Evolutionary conservation across 192 early-diverging fungal genomes (phyloP), one percentile per base, ranked within the genome.

Genomic region (Backusella liffmaniae): DNA sequence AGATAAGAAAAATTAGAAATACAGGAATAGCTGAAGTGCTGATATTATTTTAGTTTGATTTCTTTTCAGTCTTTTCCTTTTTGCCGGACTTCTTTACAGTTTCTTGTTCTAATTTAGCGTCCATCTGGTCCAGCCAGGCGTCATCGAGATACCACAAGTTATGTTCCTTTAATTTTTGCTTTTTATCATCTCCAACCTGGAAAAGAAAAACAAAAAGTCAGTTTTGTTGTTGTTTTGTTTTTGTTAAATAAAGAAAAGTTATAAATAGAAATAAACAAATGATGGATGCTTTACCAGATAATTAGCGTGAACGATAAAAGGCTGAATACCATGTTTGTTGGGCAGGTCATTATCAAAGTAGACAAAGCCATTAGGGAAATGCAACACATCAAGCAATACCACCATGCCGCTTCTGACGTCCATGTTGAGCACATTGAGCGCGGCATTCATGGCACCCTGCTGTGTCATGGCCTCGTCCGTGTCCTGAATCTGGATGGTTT

Each of bases 241-340:
- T 59, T n/a, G n/a, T 29, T 62, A 62, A 16, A 29, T 5, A 75
- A 42, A 35, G n/a, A 5, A 41, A n/a, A 21, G 9, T 65, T 16
- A 37, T 65, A 74, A 65, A 35, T 21, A 74, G 12, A 1, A 2
- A 66, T 9, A 74, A 23, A 49, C 21, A 41, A 56, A 30, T 51
- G 30, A 0, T 26, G 26, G 26, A 49, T 4, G 15, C 23, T 70
- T 71, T 76, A 79, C 78, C 67, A 73, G 35, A 51, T 81, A 77
- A 7, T 73, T 81, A 3, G 71, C 76, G 69, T 81, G 80, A 5
- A 77, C 80, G 37, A 81, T 74, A 53, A 77, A 70, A 16, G 80
- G 75, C 6, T 70, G 23, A 36, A 70, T 34, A 2, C 73, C 69
- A 21, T 42, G 65, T 18, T 56, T 59, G 15, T 36, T 67, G 2